A percentile compares a stretch with the other conserved stretches of the same genome.
These are phyloP conservation scores for Marasmius oreades DNA, from an alignment of 1,284 basidiomycete species.

Conservation along the genomic window DNA sequence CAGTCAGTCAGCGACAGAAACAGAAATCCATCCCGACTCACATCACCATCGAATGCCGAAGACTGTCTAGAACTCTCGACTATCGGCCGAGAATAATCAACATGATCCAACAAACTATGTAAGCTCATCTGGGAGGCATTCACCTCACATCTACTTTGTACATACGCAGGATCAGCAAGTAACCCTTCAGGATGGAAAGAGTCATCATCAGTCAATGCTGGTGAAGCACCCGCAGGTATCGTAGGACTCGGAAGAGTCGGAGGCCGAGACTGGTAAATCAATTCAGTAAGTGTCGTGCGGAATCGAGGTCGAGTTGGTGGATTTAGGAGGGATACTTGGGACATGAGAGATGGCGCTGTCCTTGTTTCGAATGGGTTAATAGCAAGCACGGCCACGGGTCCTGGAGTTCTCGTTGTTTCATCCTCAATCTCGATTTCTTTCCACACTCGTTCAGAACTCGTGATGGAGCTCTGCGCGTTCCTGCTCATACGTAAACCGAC, in stretches of 20 bases:
- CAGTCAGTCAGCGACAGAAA: not conserved
- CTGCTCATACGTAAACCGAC: not conserved
- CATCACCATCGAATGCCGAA: not conserved
- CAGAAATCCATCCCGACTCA: not conserved
- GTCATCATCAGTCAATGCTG: conserved; percentile 7
- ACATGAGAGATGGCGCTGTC: not conserved
- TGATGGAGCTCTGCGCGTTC: not conserved
- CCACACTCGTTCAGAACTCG: not conserved
- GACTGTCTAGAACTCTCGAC: not conserved
- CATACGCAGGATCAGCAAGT: conserved; percentile 7
- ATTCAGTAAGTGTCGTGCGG: conserved; percentile 6
- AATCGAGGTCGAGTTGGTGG: conserved; percentile 11
- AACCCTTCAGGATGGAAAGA: conserved; percentile 12
- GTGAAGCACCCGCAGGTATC: conserved; percentile 7
- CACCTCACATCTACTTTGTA: not conserved
- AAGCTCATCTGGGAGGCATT: not conserved
- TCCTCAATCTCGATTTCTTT: not conserved
- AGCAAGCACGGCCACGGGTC: not conserved
- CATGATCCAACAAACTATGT: conserved; percentile 1
- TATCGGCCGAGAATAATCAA: not conserved
- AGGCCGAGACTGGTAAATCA: conserved; percentile 3
- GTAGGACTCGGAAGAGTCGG: conserved; percentile 7
- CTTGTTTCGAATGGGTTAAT: not conserved
- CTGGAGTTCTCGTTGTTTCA: not conserved
- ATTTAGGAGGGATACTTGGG: conserved; percentile 10